Percentiles rank a stretch among this genome's conserved stretches.
Conservation (phyloP, 2,329 filamentous ascomycete species). For the Raffaelea arxii region DNA sequence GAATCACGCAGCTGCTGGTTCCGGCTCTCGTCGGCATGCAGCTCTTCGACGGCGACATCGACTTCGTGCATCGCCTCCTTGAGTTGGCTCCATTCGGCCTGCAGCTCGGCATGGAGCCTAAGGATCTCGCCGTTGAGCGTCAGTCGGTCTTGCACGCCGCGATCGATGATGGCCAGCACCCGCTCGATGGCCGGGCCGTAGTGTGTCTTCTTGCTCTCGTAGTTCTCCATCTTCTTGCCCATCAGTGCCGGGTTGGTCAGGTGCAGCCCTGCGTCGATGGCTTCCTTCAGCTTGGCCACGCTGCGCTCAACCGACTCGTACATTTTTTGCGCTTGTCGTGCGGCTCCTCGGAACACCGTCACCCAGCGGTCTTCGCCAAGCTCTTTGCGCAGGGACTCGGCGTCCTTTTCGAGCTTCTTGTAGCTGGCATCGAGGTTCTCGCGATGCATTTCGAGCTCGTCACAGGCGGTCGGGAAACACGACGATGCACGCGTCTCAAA, state of each 20-base stretch:
- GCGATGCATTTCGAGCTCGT: conserved; percentile 72
- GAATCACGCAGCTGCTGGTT: conserved; percentile 81
- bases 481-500: conserved; percentile 70
- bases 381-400: conserved; percentile 80
- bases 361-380: conserved; percentile 95
- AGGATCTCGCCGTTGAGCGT: conserved; percentile 96
- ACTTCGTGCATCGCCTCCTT: conserved; percentile 70
- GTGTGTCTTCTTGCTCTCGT: conserved; percentile 89
- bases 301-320: conserved; percentile 89
- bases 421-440: conserved; percentile 73
- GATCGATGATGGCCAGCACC: conserved; percentile 85
- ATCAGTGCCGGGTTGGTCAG: conserved; percentile 60
- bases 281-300: conserved; percentile 70
- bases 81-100: conserved; percentile 68
- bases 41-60: conserved; percentile 65
- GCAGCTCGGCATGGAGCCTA: conserved; percentile 75
- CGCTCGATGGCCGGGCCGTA: conserved; percentile 90
- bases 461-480: conserved; percentile 82
- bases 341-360: conserved; percentile 86
- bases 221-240: conserved; percentile 80
- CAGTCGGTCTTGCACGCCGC: conserved; percentile 87
- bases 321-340: conserved; percentile 90
- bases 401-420: conserved; percentile 80
- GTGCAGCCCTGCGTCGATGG: conserved; percentile 64
- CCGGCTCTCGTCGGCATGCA: conserved; percentile 45